phyloP scores from a whole-genome alignment of 345 rosid genomes.

The Acer campestre region DNA sequence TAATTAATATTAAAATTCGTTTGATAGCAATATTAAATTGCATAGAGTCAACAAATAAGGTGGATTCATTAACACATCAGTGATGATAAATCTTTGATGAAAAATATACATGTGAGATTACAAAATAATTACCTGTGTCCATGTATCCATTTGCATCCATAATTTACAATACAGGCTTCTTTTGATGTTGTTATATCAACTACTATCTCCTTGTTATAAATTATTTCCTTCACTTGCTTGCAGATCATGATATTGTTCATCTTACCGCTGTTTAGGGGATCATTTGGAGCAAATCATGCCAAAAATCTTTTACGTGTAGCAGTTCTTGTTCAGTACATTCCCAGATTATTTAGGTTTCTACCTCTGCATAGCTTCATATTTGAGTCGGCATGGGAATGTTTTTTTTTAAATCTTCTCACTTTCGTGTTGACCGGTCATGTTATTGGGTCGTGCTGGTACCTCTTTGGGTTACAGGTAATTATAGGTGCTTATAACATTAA shows the following conservation, averaged over 20 bases:
- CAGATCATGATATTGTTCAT: slow-evolving; percentile 60
- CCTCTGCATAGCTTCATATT: slow-evolving; percentile 74
- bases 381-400: slow-evolving; percentile 89
- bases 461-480: slow-evolving; percentile 79
- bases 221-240: slow-evolving; percentile 19
- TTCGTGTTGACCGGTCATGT: slow-evolving; percentile 74
- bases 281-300: slow-evolving; percentile 65
- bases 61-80: neutral
- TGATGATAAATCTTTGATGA: neutral
- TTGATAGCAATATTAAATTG: neutral
- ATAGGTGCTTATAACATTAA: neutral
- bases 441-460: slow-evolving; percentile 89
- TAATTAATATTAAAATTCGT: neutral
- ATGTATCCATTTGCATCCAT: neutral
- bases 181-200: neutral
- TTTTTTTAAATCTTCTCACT: slow-evolving; percentile 77
- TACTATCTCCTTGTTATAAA: neutral
- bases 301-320: slow-evolving; percentile 60
- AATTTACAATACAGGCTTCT: slow-evolving; percentile 9
- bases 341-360: slow-evolving; percentile 68
- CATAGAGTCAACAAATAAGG: neutral
- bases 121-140: neutral
- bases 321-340: slow-evolving; percentile 73
- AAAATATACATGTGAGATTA: neutral
- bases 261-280: slow-evolving; percentile 32